Evolutionary conservation across 805 yeast genomes (phyloP).

Genomic region (Wickerhamomyces pijperi): DNA sequence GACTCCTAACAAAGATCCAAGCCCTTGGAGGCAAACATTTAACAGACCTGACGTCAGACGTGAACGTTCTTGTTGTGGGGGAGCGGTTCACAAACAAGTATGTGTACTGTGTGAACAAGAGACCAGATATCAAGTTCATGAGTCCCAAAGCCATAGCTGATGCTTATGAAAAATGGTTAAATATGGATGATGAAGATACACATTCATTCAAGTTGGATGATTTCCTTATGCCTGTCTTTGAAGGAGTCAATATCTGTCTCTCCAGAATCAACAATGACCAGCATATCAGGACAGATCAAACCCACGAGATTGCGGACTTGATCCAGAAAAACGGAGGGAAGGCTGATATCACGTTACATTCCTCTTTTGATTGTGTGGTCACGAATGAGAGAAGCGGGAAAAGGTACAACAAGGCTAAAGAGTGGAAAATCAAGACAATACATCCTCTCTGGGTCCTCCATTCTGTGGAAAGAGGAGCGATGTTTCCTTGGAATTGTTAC

Average conservation of each 20-base stretch:
- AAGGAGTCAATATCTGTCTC: conserved; percentile 26
- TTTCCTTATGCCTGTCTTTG: conserved; percentile 31
- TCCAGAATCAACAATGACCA: conserved; percentile 22
- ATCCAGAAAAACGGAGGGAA: conserved; percentile 38
- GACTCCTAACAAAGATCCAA: conserved; percentile 32
- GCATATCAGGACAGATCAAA: conserved; percentile 2
- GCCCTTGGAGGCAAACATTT: conserved; percentile 50
- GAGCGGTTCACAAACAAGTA: conserved; percentile 44
- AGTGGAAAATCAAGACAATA: conserved; percentile 29
- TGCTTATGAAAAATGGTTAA: conserved; percentile 40
- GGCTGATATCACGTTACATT: conserved; percentile 38
- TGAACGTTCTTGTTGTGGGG: conserved; percentile 50
- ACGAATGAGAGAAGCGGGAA: conserved; percentile 41
- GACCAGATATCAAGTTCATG: conserved; percentile 50
- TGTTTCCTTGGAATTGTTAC: conserved; percentile 22
- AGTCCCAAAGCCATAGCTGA: conserved; percentile 31
- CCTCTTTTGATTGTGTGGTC: conserved; percentile 31
- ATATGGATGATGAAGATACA: conserved; percentile 25
- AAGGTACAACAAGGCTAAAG: conserved; percentile 34
- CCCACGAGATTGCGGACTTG: conserved; percentile 21
- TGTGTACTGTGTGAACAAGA: conserved; percentile 34
- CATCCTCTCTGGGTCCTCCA: conserved; percentile 32
- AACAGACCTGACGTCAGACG: conserved; percentile 50
- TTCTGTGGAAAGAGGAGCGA: conserved; percentile 26
- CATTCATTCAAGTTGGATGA: conserved; percentile 14